Evolutionary conservation across 2,329 filamentous ascomycete genomes (phyloP).

Genomic region (Dactylellina parvicollis): DNA sequence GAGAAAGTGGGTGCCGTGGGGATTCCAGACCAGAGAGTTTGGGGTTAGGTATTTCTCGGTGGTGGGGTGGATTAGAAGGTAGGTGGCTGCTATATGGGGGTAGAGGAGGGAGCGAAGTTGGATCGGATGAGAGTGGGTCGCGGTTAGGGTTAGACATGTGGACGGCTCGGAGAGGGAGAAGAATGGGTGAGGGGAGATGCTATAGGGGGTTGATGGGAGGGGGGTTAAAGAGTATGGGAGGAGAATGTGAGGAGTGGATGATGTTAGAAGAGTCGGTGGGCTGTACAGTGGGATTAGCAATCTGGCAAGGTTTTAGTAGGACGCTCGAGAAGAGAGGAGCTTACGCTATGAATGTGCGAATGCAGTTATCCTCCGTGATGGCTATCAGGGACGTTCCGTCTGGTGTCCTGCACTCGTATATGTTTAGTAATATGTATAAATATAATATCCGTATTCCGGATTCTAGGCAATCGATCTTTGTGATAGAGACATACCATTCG

Average conservation of each 20-base stretch:
- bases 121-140: constrained; percentile 63
- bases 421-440: background rate
- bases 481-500: constrained; percentile 57
- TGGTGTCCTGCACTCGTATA: constrained; percentile 58
- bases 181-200: constrained; percentile 63
- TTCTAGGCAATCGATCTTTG: too few relatives aligned
- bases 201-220: constrained; percentile 62
- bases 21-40: constrained; percentile 62
- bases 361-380: constrained; percentile 61
- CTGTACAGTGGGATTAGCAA: too few relatives aligned
- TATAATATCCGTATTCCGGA: background rate
- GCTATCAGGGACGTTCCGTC: constrained; percentile 66
- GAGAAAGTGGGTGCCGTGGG: constrained; percentile 62
- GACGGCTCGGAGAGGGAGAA: constrained; percentile 62
- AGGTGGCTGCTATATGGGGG: constrained; percentile 61
- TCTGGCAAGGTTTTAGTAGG: too few relatives aligned
- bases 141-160: constrained; percentile 63
- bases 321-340: background rate
- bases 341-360: constrained; percentile 64
- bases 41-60: constrained; percentile 64
- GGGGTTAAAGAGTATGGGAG: constrained; percentile 60
- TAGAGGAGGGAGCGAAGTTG: constrained; percentile 64
- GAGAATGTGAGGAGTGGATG: constrained; percentile 58
- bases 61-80: constrained; percentile 63
- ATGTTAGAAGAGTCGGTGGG: constrained; percentile 60